These are phyloP conservation scores for Solanum sejunctum DNA, from an alignment of 257 asterid genomes.

Conservation along the genomic window DNA sequence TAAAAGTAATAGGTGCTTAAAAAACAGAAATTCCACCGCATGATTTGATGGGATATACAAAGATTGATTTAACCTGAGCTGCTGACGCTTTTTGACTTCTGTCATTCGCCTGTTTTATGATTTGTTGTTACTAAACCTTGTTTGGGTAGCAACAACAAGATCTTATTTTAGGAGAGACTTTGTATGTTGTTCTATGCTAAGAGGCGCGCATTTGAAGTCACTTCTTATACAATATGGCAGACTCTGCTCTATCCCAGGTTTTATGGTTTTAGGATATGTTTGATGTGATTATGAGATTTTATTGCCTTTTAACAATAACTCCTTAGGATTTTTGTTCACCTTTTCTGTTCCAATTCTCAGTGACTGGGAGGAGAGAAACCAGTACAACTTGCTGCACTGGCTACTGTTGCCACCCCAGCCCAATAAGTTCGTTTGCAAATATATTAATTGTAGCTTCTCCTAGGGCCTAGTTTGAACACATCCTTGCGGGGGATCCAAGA, in stretches of 20 bases:
- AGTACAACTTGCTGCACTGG: neutral
- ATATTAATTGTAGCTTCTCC: neutral
- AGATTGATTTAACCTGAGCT: conserved; percentile 36
- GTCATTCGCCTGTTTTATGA: neutral
- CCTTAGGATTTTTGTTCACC: neutral
- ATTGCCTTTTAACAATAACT: neutral
- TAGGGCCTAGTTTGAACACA: neutral
- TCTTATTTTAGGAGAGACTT: too few relatives aligned
- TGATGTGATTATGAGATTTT: neutral
- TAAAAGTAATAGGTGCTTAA: conserved; percentile 44
- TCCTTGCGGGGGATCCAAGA: conserved; percentile 3
- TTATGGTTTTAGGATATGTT: neutral
- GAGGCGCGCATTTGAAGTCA: too few relatives aligned
- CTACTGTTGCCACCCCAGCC: neutral
- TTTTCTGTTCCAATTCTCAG: neutral
- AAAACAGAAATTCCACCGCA: conserved; percentile 59
- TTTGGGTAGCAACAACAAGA: neutral
- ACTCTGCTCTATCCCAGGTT: neutral
- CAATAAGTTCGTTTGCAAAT: neutral
- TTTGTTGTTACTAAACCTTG: neutral
- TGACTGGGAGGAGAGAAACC: conserved; percentile 4
- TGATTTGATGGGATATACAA: conserved; percentile 64
- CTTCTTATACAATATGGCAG: too few relatives aligned
- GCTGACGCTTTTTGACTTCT: neutral
- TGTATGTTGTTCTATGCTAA: too few relatives aligned